Percentiles rank a stretch among this genome's conserved stretches.
Evolutionary conservation across 2,329 filamentous ascomycete species (phyloP).

Genomic region (Fusarium verticillioides): DNA sequence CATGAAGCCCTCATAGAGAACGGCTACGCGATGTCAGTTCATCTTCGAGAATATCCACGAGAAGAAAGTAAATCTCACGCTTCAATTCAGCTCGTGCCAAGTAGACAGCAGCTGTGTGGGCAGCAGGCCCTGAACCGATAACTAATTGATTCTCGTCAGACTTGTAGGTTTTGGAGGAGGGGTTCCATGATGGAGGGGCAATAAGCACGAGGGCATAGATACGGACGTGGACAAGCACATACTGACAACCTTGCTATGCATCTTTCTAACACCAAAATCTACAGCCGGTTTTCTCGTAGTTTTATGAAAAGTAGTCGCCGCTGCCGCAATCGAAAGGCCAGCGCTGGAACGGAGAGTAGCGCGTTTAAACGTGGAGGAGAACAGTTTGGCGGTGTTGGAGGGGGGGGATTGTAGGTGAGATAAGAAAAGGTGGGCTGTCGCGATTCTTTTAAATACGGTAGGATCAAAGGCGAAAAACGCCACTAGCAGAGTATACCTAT

Average conservation of each 20-base stretch:
- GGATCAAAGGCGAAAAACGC: conserved; percentile 3
- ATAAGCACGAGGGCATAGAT: not conserved
- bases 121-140: conserved; percentile 94
- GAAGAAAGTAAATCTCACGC: conserved; percentile 60
- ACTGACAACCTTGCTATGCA: conserved; percentile 95
- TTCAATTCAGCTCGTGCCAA: conserved; percentile 93
- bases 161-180: not conserved
- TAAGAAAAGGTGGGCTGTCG: conserved; percentile 25
- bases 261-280: conserved; percentile 65
- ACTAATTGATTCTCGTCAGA: conserved; percentile 55
- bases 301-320: conserved; percentile 70
- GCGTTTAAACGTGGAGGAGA: conserved; percentile 84
- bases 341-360: conserved; percentile 77
- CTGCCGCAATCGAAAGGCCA: conserved; percentile 77
- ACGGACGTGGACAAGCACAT: conserved; percentile 54
- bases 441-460: conserved; percentile 23
- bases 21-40: conserved; percentile 60
- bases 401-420: conserved; percentile 2
- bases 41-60: not conserved
- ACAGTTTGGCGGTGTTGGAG: conserved; percentile 79
- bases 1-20: conserved; percentile 97
- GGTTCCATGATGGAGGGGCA: conserved; percentile 25
- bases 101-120: conserved; percentile 97
- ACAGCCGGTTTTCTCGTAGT: conserved; percentile 52
- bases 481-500: conserved; percentile 4